Percentiles rank a stretch among this genome's conserved stretches.
phyloP scores from a whole-genome alignment of 176 grass and related monocot species.

The Avena eriantha region DNA sequence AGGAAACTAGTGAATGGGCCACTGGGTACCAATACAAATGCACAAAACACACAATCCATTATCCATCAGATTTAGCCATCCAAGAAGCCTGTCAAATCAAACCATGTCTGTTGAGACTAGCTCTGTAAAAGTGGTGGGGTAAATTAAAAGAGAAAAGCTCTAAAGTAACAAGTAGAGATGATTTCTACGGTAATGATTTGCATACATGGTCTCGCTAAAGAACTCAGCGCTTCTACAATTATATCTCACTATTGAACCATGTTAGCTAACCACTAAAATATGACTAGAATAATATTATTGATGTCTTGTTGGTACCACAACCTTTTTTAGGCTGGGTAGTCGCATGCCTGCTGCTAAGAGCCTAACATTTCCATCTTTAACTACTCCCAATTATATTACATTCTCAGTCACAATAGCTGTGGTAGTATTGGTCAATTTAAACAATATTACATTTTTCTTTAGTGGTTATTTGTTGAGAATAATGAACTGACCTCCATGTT shows the following conservation, averaged over 20 bases:
- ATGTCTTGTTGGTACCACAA: neutral
- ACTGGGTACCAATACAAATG: neutral
- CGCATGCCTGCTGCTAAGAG: neutral
- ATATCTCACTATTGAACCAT: neutral
- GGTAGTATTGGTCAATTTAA: too few relatives aligned
- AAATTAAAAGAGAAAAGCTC: neutral
- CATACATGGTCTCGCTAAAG: neutral
- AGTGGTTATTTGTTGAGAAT: neutral
- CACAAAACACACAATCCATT: neutral
- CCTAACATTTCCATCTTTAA: neutral
- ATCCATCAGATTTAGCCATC: neutral
- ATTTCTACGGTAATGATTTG: neutral
- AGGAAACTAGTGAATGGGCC: neutral
- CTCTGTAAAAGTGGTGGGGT: too few relatives aligned
- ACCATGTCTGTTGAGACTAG: neutral
- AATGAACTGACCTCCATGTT: neutral
- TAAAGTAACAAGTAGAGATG: neutral
- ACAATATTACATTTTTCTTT: too few relatives aligned
- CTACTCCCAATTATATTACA: neutral
- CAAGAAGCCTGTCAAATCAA: neutral
- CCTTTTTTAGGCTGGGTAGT: neutral
- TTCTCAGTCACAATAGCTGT: too few relatives aligned
- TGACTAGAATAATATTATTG: neutral
- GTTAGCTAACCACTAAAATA: neutral
- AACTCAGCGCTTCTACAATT: neutral